Evolutionary conservation across 805 yeast species (phyloP), one percentile per base, ranked within the genome.

Genomic region (Ogataea polymorpha): DNA sequence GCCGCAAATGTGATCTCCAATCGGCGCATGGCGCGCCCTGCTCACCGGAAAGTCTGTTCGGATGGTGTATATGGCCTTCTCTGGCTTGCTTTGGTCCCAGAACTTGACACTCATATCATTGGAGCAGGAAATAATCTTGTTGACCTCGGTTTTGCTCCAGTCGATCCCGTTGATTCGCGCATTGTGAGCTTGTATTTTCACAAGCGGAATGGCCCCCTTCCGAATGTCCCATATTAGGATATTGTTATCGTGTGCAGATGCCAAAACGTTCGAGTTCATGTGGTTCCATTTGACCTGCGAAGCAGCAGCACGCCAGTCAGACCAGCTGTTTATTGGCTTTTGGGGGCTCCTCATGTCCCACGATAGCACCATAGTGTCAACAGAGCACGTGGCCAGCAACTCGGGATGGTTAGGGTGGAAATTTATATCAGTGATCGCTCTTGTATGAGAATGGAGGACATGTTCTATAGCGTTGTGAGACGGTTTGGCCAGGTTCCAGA

Each of bases 301-400:
- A 3, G 97, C 95, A 2, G 95, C 91, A 0, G 96, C 95, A 42
- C 86, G 68, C 95, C 96, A 93, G 57, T 91, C 96, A n/a, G 96
- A 87, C 66, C 87, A 89, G 34, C 80, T 73, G 44, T 74, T 73
- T 3, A 78, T 81, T 0, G 97, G 96, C 45, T 77, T 68, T 35
- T 77, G 67, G 0, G 96, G 91, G 12, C 81, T 71, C 44, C 98
- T 71, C 70, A 90, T 71, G 63, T 93, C 99, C 99, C 99, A 93
- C 2, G 85, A 78, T 41, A 80, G 78, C 14, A 89, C 84, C 53
- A 79, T 84, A 0, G 96, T 82, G 58, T 93, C 99, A 11, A 93
- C 86, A 0, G 96, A 84, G 58, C 97, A 88, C 0, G 99, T 91
- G 0, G 96, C 97, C 18, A 93, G 58, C 9, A 86, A 58, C 53